Evolutionary conservation across 169 alveolate species (phyloP), one percentile per base, ranked within the genome.

Genomic region (Ichthyophthirius multifiliis): DNA sequence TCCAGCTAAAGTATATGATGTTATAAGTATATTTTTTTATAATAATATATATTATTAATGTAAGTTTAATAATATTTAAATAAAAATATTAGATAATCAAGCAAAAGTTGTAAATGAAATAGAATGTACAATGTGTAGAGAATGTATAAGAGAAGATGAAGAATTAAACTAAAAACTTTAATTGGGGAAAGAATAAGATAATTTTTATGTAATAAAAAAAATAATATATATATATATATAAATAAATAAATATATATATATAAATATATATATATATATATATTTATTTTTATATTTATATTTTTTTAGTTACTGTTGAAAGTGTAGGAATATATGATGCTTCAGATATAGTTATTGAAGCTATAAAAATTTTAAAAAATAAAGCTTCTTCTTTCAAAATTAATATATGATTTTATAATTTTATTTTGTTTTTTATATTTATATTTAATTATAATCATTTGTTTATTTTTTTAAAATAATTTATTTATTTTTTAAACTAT

Each of bases 111-210:
- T 90, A 67, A 91, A 97, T 78, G 96, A 97, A 12, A 93, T 98
- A 76, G 93, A 94, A 47, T 98, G 99, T 77, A 97, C 99, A 12
- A 92, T 98, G 35, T 98, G 99, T 88, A 96, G 99, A 83, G 99
- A 97, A 75, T 98, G 99, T 76, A 91, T 98, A 35, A 99, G 99
- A 87, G 92, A 95, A 48, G 93, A 89, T 15, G 82, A 87, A 43
- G 83, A 83, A 47, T 92, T 85, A 74, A 78, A 71, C 2, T 81
- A 86, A 18, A 65, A 65, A 39, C 82, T 94, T 23, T 91, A 89
- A 65, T 78, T 94, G 30, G 93, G 90, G 4, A 94, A 94, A 89
- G 47, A 85, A n/a, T 91, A 89, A 65, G 90, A 90, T 55, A 92
- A 88, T 64, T 94, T 87, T 85, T 90, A 62, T 93, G 86, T 81